Evolutionary conservation across 2,329 filamentous ascomycete genomes (phyloP).

Genomic region (Exophiala oligosperma): DNA sequence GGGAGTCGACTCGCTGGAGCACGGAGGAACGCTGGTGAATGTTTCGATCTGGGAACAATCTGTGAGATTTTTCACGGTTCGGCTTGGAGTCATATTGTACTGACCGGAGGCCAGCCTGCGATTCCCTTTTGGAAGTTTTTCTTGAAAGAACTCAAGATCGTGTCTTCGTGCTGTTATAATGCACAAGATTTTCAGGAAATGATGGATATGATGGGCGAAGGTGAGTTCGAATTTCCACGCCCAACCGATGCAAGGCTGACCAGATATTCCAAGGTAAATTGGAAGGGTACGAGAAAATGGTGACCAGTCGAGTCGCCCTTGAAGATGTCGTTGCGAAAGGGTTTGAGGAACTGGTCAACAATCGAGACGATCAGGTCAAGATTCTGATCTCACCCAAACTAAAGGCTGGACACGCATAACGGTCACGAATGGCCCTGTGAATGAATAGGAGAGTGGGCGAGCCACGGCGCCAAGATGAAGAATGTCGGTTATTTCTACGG

Average conservation of each 20-base stretch:
- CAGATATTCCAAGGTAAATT: slow-evolving; percentile 31
- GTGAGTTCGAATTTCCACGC: slow-evolving; percentile 23
- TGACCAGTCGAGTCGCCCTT: slow-evolving; percentile 58
- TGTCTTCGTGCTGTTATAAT: slow-evolving; percentile 34
- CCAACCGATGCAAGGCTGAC: background rate
- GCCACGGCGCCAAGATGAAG: too few relatives aligned
- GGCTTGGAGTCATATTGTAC: background rate
- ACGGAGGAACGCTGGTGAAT: slow-evolving; percentile 35
- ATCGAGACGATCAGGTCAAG: slow-evolving; percentile 64
- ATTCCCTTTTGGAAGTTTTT: slow-evolving; percentile 14
- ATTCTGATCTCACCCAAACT: slow-evolving; percentile 50
- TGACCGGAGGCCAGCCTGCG: background rate
- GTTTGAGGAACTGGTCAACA: slow-evolving; percentile 56
- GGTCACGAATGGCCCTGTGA: too few relatives aligned
- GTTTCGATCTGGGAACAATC: slow-evolving; percentile 36
- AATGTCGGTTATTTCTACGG: too few relatives aligned
- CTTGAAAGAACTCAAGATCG: slow-evolving; percentile 24
- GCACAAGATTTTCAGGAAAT: slow-evolving; percentile 36
- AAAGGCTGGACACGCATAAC: background rate
- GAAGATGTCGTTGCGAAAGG: slow-evolving; percentile 58
- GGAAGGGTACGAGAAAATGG: slow-evolving; percentile 49
- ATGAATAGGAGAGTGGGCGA: too few relatives aligned
- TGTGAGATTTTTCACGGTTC: slow-evolving; percentile 19
- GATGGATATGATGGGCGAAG: slow-evolving; percentile 34
- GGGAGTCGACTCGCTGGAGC: slow-evolving; percentile 34